phyloP scores from a whole-genome alignment of 805 yeast species.

The Myxozyma neotropica region DNA sequence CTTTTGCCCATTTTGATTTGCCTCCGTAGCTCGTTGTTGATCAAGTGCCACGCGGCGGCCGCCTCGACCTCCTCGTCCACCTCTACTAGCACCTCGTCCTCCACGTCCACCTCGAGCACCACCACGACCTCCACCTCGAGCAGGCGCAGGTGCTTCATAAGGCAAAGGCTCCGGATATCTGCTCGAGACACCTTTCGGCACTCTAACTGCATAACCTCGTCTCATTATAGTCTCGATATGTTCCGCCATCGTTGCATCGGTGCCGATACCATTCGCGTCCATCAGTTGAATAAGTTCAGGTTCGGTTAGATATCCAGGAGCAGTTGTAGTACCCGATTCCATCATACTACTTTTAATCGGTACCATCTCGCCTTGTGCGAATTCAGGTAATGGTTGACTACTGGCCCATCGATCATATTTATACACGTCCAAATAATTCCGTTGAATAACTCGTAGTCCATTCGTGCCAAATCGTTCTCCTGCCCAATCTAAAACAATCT shows the following conservation, averaged over 20 bases:
- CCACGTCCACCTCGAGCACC: conserved; percentile 21
- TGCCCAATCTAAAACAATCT: conserved; percentile 73
- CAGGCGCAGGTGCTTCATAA: conserved; percentile 36
- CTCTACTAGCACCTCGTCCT: conserved; percentile 17
- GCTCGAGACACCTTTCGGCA: conserved; percentile 25
- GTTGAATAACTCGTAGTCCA: conserved; percentile 74
- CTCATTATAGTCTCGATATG: conserved; percentile 80
- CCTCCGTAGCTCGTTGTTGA: background rate
- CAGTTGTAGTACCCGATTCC: conserved; percentile 72
- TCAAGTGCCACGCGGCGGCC: background rate
- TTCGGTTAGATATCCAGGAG: conserved; percentile 87
- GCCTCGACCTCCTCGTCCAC: conserved; percentile 20
- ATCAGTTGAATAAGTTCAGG: conserved; percentile 86
- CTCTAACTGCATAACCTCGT: conserved; percentile 64
- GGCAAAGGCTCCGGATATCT: conserved; percentile 24
- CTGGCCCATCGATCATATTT: conserved; percentile 77
- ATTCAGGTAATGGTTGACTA: conserved; percentile 64
- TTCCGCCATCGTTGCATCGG: conserved; percentile 98
- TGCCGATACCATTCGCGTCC: conserved; percentile 98
- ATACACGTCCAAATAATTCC: conserved; percentile 80
- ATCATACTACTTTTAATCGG: conserved; percentile 60
- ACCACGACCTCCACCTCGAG: conserved; percentile 13
- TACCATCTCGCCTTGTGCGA: conserved; percentile 59
- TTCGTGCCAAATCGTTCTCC: conserved; percentile 68
- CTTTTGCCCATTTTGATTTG: conserved; percentile 33